Evolutionary conservation across 179 eudicot species (phyloP).

Genomic region (Beta corolliflora): DNA sequence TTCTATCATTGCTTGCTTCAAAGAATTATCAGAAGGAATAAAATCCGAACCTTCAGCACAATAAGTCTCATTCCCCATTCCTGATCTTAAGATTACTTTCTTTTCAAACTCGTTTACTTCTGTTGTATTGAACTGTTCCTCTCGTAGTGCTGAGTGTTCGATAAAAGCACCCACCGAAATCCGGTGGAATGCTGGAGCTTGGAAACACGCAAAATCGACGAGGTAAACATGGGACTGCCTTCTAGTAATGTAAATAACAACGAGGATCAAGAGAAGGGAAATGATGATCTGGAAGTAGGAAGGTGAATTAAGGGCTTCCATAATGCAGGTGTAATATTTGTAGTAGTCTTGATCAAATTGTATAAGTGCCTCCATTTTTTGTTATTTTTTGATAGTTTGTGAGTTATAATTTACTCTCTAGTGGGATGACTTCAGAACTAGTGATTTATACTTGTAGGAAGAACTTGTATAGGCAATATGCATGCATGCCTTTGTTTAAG

Average conservation of each 20-base stretch:
- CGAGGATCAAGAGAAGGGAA: constrained; percentile 18
- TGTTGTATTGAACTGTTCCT: background rate
- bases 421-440: background rate
- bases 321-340: background rate
- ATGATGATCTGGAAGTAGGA: constrained; percentile 29
- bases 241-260: constrained; percentile 11
- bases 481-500: constrained; percentile 23
- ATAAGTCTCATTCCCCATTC: constrained; percentile 48
- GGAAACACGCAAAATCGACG: constrained; percentile 46
- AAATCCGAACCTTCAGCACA: constrained; percentile 34
- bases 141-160: constrained; percentile 36
- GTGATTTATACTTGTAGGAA: constrained; percentile 10
- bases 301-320: constrained; percentile 12
- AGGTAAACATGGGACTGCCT: constrained; percentile 31
- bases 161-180: constrained; percentile 42
- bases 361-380: constrained; percentile 25
- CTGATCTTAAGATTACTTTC: constrained; percentile 41
- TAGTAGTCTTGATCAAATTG: constrained; percentile 21
- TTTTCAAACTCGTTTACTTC: constrained; percentile 39
- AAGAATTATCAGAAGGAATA: constrained; percentile 38
- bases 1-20: constrained; percentile 34
- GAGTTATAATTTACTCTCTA: background rate
- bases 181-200: constrained; percentile 31
- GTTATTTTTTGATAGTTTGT: background rate
- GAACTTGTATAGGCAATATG: background rate